Conservation (phyloP, 305 asterid species). For the Solanum hybrid region DNA sequence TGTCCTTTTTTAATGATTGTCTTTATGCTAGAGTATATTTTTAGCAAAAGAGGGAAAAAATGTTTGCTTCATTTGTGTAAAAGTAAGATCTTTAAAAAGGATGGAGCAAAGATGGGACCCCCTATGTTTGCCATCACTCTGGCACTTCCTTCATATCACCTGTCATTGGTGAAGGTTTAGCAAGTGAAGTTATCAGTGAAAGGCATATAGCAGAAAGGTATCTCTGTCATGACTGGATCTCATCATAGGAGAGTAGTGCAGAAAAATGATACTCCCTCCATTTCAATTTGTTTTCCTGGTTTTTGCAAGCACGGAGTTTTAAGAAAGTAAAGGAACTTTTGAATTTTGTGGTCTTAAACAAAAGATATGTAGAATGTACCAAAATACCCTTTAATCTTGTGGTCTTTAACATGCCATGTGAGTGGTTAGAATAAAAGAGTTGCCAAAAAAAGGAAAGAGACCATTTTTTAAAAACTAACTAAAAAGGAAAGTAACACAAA, state of each 20-base stretch:
- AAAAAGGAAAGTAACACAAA: background rate
- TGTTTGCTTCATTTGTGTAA: background rate
- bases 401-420: background rate
- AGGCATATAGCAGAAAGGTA: background rate
- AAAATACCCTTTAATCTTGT: background rate
- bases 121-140: background rate
- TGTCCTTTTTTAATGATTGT: background rate
- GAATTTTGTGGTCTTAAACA: background rate
- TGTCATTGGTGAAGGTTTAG: background rate
- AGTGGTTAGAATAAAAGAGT: background rate
- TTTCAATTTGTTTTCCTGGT: background rate
- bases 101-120: background rate
- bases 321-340: background rate
- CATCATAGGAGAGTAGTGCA: background rate
- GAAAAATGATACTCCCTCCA: background rate
- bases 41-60: background rate
- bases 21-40: background rate
- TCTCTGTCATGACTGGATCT: background rate
- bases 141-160: background rate
- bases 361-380: background rate
- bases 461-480: background rate
- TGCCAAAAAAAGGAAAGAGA: background rate
- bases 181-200: background rate
- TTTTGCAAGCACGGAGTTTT: background rate
- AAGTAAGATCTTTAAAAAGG: background rate